Conservation (phyloP, 148 eudicot species). For the Nepenthes mirabilis region DNA sequence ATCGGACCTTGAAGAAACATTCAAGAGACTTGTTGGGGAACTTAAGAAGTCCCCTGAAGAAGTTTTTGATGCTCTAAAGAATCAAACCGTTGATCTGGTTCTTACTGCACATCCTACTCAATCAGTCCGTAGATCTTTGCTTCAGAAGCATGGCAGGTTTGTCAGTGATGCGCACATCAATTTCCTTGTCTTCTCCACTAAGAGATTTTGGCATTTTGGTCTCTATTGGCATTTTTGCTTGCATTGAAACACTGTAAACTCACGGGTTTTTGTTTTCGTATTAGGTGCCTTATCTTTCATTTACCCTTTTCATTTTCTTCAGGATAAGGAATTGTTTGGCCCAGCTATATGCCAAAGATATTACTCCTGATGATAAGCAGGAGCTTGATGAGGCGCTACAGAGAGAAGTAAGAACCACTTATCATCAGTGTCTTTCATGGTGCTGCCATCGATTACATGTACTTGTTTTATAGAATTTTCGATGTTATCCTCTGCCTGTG, state of each 20-base stretch:
- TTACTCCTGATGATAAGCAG: conserved; percentile 89
- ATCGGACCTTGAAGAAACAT: conserved; percentile 84
- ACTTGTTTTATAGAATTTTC: background rate
- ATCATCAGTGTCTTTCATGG: background rate
- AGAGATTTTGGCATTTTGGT: background rate
- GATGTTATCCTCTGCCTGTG: too few relatives aligned
- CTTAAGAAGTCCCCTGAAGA: conserved; percentile 87
- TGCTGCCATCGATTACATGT: background rate
- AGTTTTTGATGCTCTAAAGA: conserved; percentile 85
- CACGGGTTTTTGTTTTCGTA: background rate
- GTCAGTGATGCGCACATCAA: conserved; percentile 5
- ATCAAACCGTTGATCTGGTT: conserved; percentile 92
- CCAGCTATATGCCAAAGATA: conserved; percentile 81
- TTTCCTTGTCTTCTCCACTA: background rate
- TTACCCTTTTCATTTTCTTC: conserved; percentile 5
- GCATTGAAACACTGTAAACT: too few relatives aligned
- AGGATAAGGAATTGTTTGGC: conserved; percentile 87
- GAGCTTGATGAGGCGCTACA: conserved; percentile 97
- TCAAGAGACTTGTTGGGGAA: conserved; percentile 72
- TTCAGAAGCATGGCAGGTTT: conserved; percentile 96
- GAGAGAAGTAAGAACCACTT: conserved; percentile 55
- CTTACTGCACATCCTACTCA: conserved; percentile 97
- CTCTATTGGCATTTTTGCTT: background rate
- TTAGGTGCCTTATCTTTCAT: conserved; percentile 1
- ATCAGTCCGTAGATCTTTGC: conserved; percentile 87